Conservation (phyloP, 768 basidiomycete species). For the Hirschioporus abietinus region DNA sequence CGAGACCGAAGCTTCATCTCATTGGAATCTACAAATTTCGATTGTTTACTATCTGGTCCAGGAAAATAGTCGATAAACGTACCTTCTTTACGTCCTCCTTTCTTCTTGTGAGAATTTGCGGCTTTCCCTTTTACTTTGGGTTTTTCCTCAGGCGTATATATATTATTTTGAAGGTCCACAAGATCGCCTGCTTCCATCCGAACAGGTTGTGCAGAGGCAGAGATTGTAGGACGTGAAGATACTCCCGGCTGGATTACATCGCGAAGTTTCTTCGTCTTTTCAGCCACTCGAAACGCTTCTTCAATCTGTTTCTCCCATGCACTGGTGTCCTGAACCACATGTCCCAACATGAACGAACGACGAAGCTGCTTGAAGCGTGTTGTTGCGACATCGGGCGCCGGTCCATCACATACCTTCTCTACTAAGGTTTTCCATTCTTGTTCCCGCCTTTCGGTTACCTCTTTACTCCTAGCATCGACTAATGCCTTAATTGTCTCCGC, state of each 20-base stretch:
- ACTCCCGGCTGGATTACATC: conserved; percentile 10
- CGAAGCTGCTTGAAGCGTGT: conserved; percentile 52
- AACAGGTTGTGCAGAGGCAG: conserved; percentile 3
- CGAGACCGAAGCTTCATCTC: neutral
- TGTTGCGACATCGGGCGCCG: conserved; percentile 41
- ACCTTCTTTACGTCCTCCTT: neutral
- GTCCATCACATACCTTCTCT: conserved; percentile 45
- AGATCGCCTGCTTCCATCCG: neutral
- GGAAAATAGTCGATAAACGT: neutral
- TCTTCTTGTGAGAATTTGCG: neutral
- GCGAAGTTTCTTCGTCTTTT: conserved; percentile 34
- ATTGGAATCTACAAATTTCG: neutral
- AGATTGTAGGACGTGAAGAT: conserved; percentile 1
- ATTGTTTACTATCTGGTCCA: neutral
- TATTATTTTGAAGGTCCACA: neutral
- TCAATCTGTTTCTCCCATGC: conserved; percentile 64
- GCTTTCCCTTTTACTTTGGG: neutral
- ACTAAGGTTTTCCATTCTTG: conserved; percentile 62
- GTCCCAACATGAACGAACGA: conserved; percentile 53
- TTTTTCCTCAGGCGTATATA: neutral
- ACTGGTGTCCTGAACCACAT: conserved; percentile 38
- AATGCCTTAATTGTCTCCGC: conserved; percentile 33
- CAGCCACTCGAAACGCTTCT: conserved; percentile 51
- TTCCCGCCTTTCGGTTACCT: conserved; percentile 53
- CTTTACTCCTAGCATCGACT: conserved; percentile 60